A percentile compares a stretch with the other conserved stretches of the same genome.
Conservation (phyloP, 495 filamentous ascomycete species). For the Podospora appendiculata region DNA sequence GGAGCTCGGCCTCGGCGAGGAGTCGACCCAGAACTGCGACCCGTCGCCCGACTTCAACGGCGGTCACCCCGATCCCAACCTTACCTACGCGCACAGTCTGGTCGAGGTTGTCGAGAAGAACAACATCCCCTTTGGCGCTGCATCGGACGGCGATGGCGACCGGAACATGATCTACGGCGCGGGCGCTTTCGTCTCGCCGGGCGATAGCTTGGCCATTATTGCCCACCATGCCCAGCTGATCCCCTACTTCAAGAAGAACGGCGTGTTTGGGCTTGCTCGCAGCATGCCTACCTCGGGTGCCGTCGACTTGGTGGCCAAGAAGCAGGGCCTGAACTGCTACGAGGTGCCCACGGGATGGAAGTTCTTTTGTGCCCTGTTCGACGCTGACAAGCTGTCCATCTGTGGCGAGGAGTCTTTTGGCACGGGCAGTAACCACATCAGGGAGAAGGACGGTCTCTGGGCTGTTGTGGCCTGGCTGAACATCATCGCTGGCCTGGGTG, state of each 20-base stretch:
- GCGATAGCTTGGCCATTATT: slow-evolving; percentile 95
- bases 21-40: slow-evolving; percentile 86
- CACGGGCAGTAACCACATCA: slow-evolving; percentile 97
- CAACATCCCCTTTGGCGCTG: slow-evolving; percentile 89
- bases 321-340: slow-evolving; percentile 85
- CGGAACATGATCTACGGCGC: slow-evolving; percentile 99
- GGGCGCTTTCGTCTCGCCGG: slow-evolving; percentile 91
- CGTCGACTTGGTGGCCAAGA: slow-evolving; percentile 89
- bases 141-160: slow-evolving; percentile 94
- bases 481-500: slow-evolving; percentile 90
- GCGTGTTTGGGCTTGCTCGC: slow-evolving; percentile 88
- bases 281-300: slow-evolving; percentile 96
- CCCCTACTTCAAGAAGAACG: slow-evolving; percentile 95
- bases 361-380: slow-evolving; percentile 98
- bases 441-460: slow-evolving; percentile 98
- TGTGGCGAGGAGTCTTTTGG: slow-evolving; percentile 98
- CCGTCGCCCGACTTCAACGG: slow-evolving; percentile 92
- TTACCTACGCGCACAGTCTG: slow-evolving; percentile 94
- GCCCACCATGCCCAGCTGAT: slow-evolving; percentile 92
- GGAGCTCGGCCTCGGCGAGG: slow-evolving; percentile 70
- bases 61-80: slow-evolving; percentile 94
- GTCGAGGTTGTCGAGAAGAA: slow-evolving; percentile 91
- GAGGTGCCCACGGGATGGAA: slow-evolving; percentile 99
- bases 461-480: slow-evolving; percentile 96
- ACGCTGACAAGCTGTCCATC: slow-evolving; percentile 95